Evolutionary conservation across 495 filamentous ascomycete genomes (phyloP), one percentile per base, ranked within the genome.

Genomic region (Tricharina praecox): DNA sequence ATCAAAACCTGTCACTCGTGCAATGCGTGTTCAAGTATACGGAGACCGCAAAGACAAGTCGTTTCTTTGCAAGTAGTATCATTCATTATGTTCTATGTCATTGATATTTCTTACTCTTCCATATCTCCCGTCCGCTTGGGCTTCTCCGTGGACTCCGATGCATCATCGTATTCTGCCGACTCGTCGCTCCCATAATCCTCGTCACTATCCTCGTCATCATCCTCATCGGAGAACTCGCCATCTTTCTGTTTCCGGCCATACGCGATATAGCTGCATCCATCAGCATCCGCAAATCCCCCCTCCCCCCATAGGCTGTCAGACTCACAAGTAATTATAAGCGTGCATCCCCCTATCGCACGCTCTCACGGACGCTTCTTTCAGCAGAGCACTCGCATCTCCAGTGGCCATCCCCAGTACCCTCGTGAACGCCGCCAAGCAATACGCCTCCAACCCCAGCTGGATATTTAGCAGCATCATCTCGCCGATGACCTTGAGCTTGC

Each of bases 381-480:
- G 38, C 8, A 53, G n/a, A 10, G 32, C 13, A 35, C 19, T 8
- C 28, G 35, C 47, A 8, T 47, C 50, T 11, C 33, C 36, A 3
- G 18, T 35, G 1, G 8, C 23, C 50, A 47, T 55, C 10, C 50
- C 50, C 21, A 53, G 37, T 18, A 42, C 52, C 3, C 48, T 10
- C 13, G 52, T 54, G 1, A 57, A n/a, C 9, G 51, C 13, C 7
- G 43, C 42, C 36, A 53, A 20, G 8, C 34, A 7, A 18, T 37
- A 37, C 7, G 34, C 8, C 8, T 37, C 8, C 8, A 11, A 37
- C 34, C 34, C 34, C 34, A 15, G 4, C 15, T 37, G 8, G 9
- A 4, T 4, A 18, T 15, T 18, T 15, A 37, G 5, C 8, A 37
- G 8, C 7, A 18, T 15, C 34, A 37, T 37, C 34, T 7, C 34